Conservation (phyloP, 2,329 filamentous ascomycete species). For the Penicillium expansum region DNA sequence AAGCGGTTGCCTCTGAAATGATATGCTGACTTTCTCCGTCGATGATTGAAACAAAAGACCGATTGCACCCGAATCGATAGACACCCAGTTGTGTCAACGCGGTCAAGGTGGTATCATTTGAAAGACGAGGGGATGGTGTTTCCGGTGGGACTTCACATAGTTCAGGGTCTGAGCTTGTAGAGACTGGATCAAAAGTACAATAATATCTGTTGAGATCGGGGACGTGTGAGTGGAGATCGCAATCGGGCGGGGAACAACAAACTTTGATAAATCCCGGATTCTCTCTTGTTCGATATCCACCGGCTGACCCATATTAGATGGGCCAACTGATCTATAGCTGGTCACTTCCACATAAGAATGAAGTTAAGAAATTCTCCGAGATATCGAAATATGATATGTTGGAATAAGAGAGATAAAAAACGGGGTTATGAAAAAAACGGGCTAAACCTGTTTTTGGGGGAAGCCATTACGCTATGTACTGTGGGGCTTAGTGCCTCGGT, state of each 20-base stretch:
- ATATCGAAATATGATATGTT: no score
- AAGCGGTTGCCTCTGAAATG: slow-evolving; percentile 52
- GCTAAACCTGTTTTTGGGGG: neutral
- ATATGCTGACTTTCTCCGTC: slow-evolving; percentile 50
- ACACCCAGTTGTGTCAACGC: slow-evolving; percentile 53
- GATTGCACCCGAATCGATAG: slow-evolving; percentile 44
- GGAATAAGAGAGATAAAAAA: neutral
- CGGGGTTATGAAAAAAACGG: neutral
- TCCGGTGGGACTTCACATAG: slow-evolving; percentile 1
- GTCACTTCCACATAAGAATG: neutral
- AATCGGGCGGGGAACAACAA: neutral
- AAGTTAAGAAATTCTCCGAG: neutral
- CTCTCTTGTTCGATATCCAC: slow-evolving; percentile 17
- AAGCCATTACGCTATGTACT: no score
- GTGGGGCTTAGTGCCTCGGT: no score
- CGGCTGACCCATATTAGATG: slow-evolving; percentile 8
- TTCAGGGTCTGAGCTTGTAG: neutral
- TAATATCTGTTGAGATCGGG: slow-evolving; percentile 16
- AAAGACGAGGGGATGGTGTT: slow-evolving; percentile 3
- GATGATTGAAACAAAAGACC: slow-evolving; percentile 53
- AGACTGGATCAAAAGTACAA: slow-evolving; percentile 8
- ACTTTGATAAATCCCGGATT: slow-evolving; percentile 22
- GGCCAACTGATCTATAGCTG: slow-evolving; percentile 4
- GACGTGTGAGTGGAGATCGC: slow-evolving; percentile 3
- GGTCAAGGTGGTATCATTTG: slow-evolving; percentile 42